These are phyloP conservation scores for Breynia disticha DNA, from an alignment of 441 rosid genomes.

Conservation along the genomic window DNA sequence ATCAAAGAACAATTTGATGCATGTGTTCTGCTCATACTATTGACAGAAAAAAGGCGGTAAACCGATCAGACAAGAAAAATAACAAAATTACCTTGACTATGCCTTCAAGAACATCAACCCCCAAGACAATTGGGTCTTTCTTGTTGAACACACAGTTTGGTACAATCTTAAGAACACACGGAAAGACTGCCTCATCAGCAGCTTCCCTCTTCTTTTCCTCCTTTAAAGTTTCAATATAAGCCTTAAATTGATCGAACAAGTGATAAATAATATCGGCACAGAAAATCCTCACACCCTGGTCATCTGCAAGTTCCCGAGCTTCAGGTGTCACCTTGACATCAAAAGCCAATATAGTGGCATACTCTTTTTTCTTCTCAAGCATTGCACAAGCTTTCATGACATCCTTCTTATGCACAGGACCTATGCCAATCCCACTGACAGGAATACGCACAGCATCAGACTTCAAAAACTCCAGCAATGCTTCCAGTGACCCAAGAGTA, in stretches of 20 bases:
- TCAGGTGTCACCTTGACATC: constrained; percentile 90
- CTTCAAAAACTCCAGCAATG: constrained; percentile 81
- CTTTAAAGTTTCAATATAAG: constrained; percentile 71
- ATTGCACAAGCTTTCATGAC: constrained; percentile 92
- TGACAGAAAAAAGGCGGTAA: too few relatives aligned
- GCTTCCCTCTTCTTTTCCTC: constrained; percentile 93
- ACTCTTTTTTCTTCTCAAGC: constrained; percentile 94
- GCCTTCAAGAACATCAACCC: constrained; percentile 80
- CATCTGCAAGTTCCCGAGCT: constrained; percentile 81
- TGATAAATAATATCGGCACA: constrained; percentile 94
- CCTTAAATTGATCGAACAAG: constrained; percentile 84
- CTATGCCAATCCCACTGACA: constrained; percentile 83
- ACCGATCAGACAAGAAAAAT: neutral
- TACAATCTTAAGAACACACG: constrained; percentile 70
- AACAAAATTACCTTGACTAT: constrained; percentile 51
- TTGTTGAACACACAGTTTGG: constrained; percentile 78
- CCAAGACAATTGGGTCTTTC: constrained; percentile 85
- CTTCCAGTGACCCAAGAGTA: constrained; percentile 91
- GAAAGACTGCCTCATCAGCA: constrained; percentile 91
- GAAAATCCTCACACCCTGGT: constrained; percentile 83
- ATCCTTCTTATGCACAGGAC: constrained; percentile 81
- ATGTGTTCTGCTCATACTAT: too few relatives aligned
- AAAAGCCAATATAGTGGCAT: constrained; percentile 86
- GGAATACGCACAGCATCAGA: constrained; percentile 77
- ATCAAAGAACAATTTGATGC: too few relatives aligned